A percentile compares a stretch with the other conserved stretches of the same genome.
These are phyloP conservation scores for Diaporthe ilicicola DNA, from an alignment of 2,329 filamentous ascomycete genomes.

Conservation along the genomic window DNA sequence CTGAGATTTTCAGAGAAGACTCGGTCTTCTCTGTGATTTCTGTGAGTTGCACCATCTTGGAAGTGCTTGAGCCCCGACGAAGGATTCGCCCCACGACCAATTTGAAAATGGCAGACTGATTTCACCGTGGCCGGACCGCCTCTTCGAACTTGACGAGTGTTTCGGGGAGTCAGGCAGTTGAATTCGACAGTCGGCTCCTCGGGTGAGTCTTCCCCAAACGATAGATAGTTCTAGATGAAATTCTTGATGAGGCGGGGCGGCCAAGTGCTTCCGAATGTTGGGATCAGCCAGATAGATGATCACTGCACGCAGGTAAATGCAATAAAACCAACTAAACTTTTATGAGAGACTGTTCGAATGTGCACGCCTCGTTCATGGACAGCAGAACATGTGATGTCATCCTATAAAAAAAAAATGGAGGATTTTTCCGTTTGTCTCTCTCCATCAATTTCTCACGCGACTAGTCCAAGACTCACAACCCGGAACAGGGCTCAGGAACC, in stretches of 20 bases:
- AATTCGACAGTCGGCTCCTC: neutral
- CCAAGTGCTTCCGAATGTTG: conserved; percentile 15
- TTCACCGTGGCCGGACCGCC: neutral
- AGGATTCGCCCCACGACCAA: neutral
- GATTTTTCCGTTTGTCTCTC: neutral
- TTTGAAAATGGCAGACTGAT: neutral
- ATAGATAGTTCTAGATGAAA: neutral
- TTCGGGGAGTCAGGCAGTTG: neutral
- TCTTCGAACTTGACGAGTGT: neutral
- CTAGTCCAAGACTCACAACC: neutral
- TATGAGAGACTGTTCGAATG: neutral
- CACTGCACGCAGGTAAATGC: neutral
- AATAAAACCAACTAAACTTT: neutral
- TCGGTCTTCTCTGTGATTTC: conserved; percentile 29
- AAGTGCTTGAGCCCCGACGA: neutral
- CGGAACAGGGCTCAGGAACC: neutral
- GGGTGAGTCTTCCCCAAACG: neutral
- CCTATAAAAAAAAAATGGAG: neutral
- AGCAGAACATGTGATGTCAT: neutral
- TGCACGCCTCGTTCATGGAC: neutral
- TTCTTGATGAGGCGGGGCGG: conserved; percentile 31
- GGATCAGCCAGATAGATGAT: neutral
- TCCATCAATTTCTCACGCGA: too few species aligned
- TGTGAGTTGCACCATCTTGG: conserved; percentile 29
- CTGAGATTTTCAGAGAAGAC: conserved; percentile 26